Evolutionary conservation across 148 eudicot species (phyloP), one percentile per base, ranked within the genome.

Genomic region (Rhododendron kiyosumense): DNA sequence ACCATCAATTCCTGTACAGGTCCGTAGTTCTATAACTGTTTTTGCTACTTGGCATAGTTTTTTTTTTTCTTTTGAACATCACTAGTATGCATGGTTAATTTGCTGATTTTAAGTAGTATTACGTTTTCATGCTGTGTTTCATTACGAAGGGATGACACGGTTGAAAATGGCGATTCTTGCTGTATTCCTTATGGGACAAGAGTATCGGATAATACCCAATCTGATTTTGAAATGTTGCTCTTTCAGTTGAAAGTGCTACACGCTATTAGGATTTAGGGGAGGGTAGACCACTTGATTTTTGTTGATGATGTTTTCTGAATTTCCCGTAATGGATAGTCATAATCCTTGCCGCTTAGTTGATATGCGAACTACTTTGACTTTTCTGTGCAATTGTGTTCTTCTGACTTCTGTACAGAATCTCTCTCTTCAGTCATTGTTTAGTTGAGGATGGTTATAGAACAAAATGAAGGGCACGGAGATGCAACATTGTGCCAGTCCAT

Each of bases 1-100:
- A 82, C 98, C 99, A 49, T 97, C 99, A 74, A 92, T 92, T 83
- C 98, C 99, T 17, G 96, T 94, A 71, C 99, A 97, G 98, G 99
- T 97, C 80, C 26, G 84, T 85, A 5, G 57, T 65, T 81, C 30
- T 67, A 18, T 61, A 45, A 2, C 65, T 34, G 76, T 71, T 75
- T 69, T 81, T 49, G 61, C 71, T 54, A 43, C 12, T 83, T 49
- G 41, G 43, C 83, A 63, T 38, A 36, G 48, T 57, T 71, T 59
- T 59, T 59, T 59, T 6, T 59, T 18, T 3, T 4, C 6, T 51
- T 13, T 51, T 51, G 61, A 22, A 59, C 26, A 59, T 80, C 28
- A 69, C 61, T 67, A 43, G 17, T 83, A 38, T 51, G 32, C 83
- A 63, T 36, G 18, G 48, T 57, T 71, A 77, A 6, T 54, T 80